phyloP scores from a whole-genome alignment of 2,329 filamentous ascomycete species.

The Penicillium sp. region DNA sequence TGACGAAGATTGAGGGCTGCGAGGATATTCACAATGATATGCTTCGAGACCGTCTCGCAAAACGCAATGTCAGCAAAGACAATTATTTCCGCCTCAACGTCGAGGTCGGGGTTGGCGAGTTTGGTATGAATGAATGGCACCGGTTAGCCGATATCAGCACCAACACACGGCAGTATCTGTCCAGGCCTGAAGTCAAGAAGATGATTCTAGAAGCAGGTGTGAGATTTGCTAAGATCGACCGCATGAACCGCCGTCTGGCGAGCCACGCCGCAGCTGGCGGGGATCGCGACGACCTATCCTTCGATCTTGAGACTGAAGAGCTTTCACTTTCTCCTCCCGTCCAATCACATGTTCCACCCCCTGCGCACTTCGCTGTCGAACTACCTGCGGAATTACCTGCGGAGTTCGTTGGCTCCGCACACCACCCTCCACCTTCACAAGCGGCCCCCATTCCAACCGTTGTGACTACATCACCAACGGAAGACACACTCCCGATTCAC shows the following conservation, averaged over 20 bases:
- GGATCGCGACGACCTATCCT: conserved; percentile 27
- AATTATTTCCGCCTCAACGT: conserved; percentile 98
- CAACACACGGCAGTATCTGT: conserved; percentile 79
- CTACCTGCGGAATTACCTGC: conserved; percentile 61
- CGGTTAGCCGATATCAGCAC: conserved; percentile 93
- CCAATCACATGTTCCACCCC: conserved; percentile 37
- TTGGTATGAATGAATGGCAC: conserved; percentile 98
- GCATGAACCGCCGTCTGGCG: conserved; percentile 68
- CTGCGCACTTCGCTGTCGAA: conserved; percentile 54
- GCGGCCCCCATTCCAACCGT: conserved; percentile 14
- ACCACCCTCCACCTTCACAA: conserved; percentile 18
- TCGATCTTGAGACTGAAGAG: conserved; percentile 30
- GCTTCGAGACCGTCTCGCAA: conserved; percentile 72
- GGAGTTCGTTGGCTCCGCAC: conserved; percentile 43
- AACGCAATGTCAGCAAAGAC: conserved; percentile 76
- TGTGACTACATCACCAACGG: conserved; percentile 25
- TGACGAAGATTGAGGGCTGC: conserved; percentile 91
- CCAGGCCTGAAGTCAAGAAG: conserved; percentile 67
- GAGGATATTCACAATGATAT: conserved; percentile 87
- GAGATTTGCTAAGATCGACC: conserved; percentile 79
- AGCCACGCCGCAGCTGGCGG: conserved; percentile 41
- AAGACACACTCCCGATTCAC: conserved; percentile 30
- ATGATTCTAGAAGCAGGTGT: conserved; percentile 73
- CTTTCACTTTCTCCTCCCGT: conserved; percentile 18
- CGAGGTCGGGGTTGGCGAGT: conserved; percentile 91